Base-by-base conservation (phyloP, 179 eudicot genomes). In the Gypsophila paniculata region DNA sequence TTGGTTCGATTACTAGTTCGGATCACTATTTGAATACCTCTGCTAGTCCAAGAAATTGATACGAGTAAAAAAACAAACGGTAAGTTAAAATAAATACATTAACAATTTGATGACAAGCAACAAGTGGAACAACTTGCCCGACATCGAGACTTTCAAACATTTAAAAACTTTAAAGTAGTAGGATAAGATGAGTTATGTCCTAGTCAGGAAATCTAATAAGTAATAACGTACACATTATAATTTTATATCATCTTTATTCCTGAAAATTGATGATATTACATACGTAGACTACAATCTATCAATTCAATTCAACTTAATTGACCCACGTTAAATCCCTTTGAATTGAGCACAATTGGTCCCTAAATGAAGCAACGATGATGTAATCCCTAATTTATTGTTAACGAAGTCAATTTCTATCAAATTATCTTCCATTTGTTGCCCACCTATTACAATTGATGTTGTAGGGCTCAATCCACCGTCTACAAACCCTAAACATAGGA, bases 381-480 rank as follows among this genome's bases (percentile, higher is more conserved):
- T 80, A n/a, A 89, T 63, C 36, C 84, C 79, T 12, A 89, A 70
- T 76, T 63, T 79, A 0, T 83, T 76, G 0, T 52, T 42, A 48
- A n/a, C 84, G 17, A 89, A 23, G 77, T 89, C 89, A 68, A 89
- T 85, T 80, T 87, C 88, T 14, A 85, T 39, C 46, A 84, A 76
- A 58, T 86, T 78, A 44, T 89, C 85, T 81, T 84, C 87, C 85
- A 89, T 58, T 71, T 85, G 91, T 77, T 77, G 77, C 68, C 85
- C 90, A 0, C 95, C 91, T 1, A 89, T 53, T n/a, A 89, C 87
- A 18, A 89, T 74, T 4, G 95, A 78, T 0, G 91, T 81, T 39
- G 70, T 84, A 25, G 83, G 77, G 4, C 26, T 42, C 5, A 64
- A 8, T 9, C 95, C 95, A 15, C 88, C 91, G 36, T 89, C 90